phyloP scores from a whole-genome alignment of 345 rosid species.

The Citrus reticulata region DNA sequence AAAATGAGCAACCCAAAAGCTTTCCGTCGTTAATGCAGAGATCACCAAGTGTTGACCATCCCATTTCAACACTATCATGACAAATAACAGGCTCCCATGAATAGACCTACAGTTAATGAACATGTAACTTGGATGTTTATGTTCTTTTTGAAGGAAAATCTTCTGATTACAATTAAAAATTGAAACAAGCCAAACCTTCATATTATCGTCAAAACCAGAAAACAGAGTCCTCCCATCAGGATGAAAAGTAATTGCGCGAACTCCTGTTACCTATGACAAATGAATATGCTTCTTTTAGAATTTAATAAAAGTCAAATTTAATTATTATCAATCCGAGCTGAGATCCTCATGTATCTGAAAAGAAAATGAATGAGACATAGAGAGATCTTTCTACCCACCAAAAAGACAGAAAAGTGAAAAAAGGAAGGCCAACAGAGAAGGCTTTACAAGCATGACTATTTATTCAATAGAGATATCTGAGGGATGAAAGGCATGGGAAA shows the following conservation, averaged over 20 bases:
- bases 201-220: constrained; percentile 80
- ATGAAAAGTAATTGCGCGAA: constrained; percentile 68
- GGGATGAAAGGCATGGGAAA: background rate
- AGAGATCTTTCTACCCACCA: background rate
- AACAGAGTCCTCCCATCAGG: constrained; percentile 91
- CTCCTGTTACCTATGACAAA: constrained; percentile 70
- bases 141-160: constrained; percentile 1
- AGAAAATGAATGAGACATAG: background rate
- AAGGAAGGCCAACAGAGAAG: background rate
- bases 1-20: constrained; percentile 83
- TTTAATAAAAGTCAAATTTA: background rate
- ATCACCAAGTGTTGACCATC: constrained; percentile 94
- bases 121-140: constrained; percentile 8
- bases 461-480: background rate
- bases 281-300: constrained; percentile 4
- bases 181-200: constrained; percentile 60
- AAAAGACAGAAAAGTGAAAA: background rate
- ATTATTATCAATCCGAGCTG: background rate
- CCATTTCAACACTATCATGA: constrained; percentile 82
- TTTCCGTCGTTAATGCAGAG: constrained; percentile 82
- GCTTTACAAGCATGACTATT: background rate
- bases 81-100: constrained; percentile 98
- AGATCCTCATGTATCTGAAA: background rate
- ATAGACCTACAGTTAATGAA: constrained; percentile 62
- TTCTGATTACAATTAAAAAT: background rate